These are phyloP conservation scores for Pterocarpus santalinus DNA, from an alignment of 306 rosid genomes.

Conservation along the genomic window DNA sequence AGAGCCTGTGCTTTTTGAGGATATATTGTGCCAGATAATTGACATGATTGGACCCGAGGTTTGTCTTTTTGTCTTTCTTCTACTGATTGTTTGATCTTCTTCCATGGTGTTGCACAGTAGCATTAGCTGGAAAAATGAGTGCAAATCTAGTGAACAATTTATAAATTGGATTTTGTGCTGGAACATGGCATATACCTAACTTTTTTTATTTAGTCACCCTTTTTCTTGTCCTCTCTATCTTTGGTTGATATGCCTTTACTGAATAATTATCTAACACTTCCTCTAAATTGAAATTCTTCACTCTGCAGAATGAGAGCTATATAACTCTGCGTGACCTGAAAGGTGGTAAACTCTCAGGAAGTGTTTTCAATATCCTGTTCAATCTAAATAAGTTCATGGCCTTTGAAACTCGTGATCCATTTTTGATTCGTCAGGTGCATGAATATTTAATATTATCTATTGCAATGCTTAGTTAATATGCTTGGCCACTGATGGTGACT, in stretches of 20 bases:
- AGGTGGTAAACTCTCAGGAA: conserved; percentile 98
- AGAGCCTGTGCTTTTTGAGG: conserved; percentile 99
- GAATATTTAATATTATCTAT: conserved; percentile 28
- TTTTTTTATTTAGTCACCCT: conserved; percentile 2
- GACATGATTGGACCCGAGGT: conserved; percentile 99
- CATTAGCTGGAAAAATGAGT: conserved; percentile 28
- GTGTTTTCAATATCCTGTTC: conserved; percentile 93
- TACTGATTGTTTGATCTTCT: conserved; percentile 33
- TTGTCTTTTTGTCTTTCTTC: conserved; percentile 48
- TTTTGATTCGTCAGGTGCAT: conserved; percentile 96
- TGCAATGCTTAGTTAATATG: conserved; percentile 20
- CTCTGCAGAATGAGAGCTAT: conserved; percentile 74
- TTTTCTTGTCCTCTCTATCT: conserved; percentile 4
- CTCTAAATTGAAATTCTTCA: conserved; percentile 21
- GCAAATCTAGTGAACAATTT: conserved; percentile 24
- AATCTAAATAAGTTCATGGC: conserved; percentile 99
- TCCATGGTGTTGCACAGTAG: conserved; percentile 11
- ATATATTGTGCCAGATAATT: conserved; percentile 94
- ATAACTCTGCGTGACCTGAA: conserved; percentile 84
- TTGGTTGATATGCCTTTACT: conserved; percentile 6
- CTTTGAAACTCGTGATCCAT: conserved; percentile 98
- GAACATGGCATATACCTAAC: conserved; percentile 32
- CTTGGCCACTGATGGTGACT: conserved; percentile 45
- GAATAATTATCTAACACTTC: conserved; percentile 32
- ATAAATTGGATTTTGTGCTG: background rate